Conservation (phyloP, 129 eudicot species). For the Glebionis coronaria region DNA sequence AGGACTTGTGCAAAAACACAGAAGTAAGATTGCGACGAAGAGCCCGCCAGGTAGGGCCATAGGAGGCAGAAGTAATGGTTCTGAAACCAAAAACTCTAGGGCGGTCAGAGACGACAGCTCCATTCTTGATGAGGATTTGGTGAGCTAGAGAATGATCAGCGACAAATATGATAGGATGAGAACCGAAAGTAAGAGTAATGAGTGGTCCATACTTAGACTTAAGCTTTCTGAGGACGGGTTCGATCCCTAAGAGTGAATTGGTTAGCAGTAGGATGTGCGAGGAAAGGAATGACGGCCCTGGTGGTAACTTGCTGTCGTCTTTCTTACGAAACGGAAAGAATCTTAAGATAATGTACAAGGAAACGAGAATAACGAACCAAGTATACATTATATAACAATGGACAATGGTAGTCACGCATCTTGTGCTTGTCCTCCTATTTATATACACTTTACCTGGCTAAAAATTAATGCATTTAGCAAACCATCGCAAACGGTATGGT, state of each 20-base stretch:
- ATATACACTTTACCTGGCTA: too few relatives aligned
- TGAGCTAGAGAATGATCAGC: conserved; percentile 42
- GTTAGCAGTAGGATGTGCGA: conserved; percentile 24
- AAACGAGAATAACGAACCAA: not conserved
- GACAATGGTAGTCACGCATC: too few relatives aligned
- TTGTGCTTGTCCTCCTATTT: too few relatives aligned
- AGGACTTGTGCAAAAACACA: conserved; percentile 26
- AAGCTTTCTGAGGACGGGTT: conserved; percentile 15
- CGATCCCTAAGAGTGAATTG: conserved; percentile 11
- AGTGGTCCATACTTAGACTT: conserved; percentile 34
- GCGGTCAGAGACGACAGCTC: conserved; percentile 54
- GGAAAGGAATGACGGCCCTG: conserved; percentile 27
- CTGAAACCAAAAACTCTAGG: conserved; percentile 27
- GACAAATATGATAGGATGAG: conserved; percentile 35
- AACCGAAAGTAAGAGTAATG: conserved; percentile 39
- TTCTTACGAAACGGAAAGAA: not conserved
- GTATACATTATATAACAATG: conserved; percentile 7
- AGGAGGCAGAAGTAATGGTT: conserved; percentile 25
- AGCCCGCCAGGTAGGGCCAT: conserved; percentile 37
- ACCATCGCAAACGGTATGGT: too few relatives aligned
- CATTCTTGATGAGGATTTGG: conserved; percentile 49
- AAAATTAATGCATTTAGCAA: too few relatives aligned
- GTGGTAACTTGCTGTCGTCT: conserved; percentile 26
- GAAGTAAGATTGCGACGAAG: conserved; percentile 33
- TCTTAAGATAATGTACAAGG: not conserved